Evolutionary conservation across 495 filamentous ascomycete species (phyloP).

Genomic region (Talaromyces nanjingensis): DNA sequence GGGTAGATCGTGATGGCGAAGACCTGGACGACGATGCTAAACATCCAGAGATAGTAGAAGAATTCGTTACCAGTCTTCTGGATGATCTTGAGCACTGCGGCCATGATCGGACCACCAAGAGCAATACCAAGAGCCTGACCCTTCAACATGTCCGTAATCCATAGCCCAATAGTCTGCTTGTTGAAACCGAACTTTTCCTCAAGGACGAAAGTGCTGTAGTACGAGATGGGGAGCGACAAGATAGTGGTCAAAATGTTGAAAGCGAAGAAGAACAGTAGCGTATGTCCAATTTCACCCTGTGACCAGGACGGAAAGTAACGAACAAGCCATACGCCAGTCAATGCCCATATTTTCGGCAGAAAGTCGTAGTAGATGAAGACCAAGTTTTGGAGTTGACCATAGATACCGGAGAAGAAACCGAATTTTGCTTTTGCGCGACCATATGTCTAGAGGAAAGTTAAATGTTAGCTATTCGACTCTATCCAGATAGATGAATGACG

Average conservation of each 20-base stretch:
- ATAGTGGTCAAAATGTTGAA: slow-evolving; percentile 76
- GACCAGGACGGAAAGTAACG: slow-evolving; percentile 69
- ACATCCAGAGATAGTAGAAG: slow-evolving; percentile 97
- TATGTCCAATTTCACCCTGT: slow-evolving; percentile 88
- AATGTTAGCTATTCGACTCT: background rate
- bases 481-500: background rate
- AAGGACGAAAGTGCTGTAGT: slow-evolving; percentile 91
- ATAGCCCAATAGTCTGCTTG: slow-evolving; percentile 87
- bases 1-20: slow-evolving; percentile 96
- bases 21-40: slow-evolving; percentile 77
- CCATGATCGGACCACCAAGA: slow-evolving; percentile 78
- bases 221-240: slow-evolving; percentile 69
- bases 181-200: slow-evolving; percentile 99
- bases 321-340: slow-evolving; percentile 67
- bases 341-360: slow-evolving; percentile 80
- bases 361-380: slow-evolving; percentile 84
- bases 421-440: slow-evolving; percentile 93
- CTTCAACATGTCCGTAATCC: slow-evolving; percentile 89
- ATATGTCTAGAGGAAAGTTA: slow-evolving; percentile 56
- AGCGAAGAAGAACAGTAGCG: slow-evolving; percentile 81
- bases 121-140: slow-evolving; percentile 72
- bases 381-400: slow-evolving; percentile 78
- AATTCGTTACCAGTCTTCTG: slow-evolving; percentile 86
- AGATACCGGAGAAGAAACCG: slow-evolving; percentile 68
- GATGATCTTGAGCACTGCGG: slow-evolving; percentile 83